A percentile compares a stretch with the other conserved stretches of the same genome.
phyloP scores from a whole-genome alignment of 345 rosid genomes.

The Syzygium oleosum region DNA sequence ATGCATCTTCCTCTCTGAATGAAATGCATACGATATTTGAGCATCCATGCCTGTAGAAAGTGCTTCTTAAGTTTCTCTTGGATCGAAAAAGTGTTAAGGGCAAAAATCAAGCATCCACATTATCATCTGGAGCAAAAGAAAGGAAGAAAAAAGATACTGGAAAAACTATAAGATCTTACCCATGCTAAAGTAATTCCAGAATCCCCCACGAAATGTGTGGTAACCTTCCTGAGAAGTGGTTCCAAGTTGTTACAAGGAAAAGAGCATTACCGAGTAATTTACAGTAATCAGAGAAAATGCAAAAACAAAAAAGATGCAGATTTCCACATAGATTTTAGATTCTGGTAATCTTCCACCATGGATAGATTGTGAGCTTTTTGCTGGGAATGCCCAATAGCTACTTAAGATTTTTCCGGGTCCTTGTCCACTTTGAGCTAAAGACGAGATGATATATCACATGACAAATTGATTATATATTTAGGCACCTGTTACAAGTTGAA shows the following conservation, averaged over 20 bases:
- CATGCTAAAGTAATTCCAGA: constrained; percentile 98
- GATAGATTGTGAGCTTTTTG: neutral
- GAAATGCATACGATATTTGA: constrained; percentile 85
- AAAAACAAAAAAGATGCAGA: neutral
- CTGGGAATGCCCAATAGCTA: neutral
- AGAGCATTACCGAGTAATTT: neutral
- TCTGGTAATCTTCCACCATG: neutral
- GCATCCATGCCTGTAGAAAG: constrained; percentile 84
- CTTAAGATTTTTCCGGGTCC: neutral
- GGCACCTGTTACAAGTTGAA: neutral
- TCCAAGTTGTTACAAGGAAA: neutral
- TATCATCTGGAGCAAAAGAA: neutral
- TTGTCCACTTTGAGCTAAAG: neutral
- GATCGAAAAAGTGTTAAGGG: neutral
- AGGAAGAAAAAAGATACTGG: neutral
- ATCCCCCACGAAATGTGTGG: constrained; percentile 91
- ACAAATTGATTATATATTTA: neutral
- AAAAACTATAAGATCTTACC: constrained; percentile 35
- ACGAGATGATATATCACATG: neutral
- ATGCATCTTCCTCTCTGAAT: constrained; percentile 69
- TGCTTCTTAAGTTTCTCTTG: neutral
- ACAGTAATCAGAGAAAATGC: neutral
- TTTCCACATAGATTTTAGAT: neutral
- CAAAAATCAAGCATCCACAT: neutral
- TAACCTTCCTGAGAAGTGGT: constrained; percentile 59